phyloP scores from a whole-genome alignment of 768 basidiomycete species.

The Mycena alexandri region DNA sequence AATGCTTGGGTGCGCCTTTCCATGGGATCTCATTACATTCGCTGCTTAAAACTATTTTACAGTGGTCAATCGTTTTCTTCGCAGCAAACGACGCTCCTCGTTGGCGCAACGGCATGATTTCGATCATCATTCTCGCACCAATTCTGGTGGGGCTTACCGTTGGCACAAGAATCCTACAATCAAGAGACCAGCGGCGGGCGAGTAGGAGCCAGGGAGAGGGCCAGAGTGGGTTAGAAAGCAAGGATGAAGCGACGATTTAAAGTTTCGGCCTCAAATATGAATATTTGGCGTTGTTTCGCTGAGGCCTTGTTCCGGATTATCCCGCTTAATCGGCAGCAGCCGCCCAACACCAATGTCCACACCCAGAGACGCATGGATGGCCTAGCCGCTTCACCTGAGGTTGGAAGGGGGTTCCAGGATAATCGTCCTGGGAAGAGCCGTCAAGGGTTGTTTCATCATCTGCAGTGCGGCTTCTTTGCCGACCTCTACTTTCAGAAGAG shows the following conservation, averaged over 20 bases:
- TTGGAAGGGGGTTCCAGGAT: slow-evolving; percentile 39
- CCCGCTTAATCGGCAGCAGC: slow-evolving; percentile 41
- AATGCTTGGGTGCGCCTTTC: slow-evolving; percentile 33
- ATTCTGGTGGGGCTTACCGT: slow-evolving; percentile 58
- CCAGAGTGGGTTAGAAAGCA: neutral
- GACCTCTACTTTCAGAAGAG: slow-evolving; percentile 25
- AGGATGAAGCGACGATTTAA: slow-evolving; percentile 10
- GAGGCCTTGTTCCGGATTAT: no score
- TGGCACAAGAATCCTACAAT: slow-evolving; percentile 26
- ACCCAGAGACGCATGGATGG: slow-evolving; percentile 83
- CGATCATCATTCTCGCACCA: slow-evolving; percentile 72
- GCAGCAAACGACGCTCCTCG: slow-evolving; percentile 79
- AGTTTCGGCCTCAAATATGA: neutral
- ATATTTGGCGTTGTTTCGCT: no score
- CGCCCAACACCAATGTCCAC: slow-evolving; percentile 87
- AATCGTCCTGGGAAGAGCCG: slow-evolving; percentile 32
- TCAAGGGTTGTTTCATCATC: slow-evolving; percentile 44
- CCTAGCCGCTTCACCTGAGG: slow-evolving; percentile 53
- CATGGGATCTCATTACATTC: neutral
- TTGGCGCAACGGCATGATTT: slow-evolving; percentile 77
- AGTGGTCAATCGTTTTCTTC: slow-evolving; percentile 79
- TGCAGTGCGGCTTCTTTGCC: slow-evolving; percentile 35
- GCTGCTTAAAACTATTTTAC: slow-evolving; percentile 3
- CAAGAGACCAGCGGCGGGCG: slow-evolving; percentile 22
- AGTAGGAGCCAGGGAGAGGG: neutral